These are phyloP conservation scores for Candida orba DNA, from an alignment of 805 yeast genomes.

Conservation along the genomic window DNA sequence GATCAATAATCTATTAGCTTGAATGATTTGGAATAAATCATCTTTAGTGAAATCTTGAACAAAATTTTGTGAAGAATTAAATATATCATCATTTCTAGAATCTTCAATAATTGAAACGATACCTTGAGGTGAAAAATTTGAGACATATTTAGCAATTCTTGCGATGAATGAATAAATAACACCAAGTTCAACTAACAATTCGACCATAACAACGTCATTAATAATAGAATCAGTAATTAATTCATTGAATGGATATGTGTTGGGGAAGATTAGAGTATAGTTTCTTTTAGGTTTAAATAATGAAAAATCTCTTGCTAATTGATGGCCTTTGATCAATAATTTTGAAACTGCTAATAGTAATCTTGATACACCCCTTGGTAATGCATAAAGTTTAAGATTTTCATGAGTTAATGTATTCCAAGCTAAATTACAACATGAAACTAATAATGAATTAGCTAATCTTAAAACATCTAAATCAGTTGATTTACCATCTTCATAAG, in stretches of 20 bases:
- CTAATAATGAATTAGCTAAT: slow-evolving; percentile 52
- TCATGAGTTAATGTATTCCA: slow-evolving; percentile 30
- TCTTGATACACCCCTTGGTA: slow-evolving; percentile 43
- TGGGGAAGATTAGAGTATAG: slow-evolving; percentile 65
- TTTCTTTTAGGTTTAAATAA: slow-evolving; percentile 53
- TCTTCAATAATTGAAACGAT: slow-evolving; percentile 32
- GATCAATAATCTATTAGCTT: slow-evolving; percentile 43
- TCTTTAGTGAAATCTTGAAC: slow-evolving; percentile 33
- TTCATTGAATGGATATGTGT: slow-evolving; percentile 54
- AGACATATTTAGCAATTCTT: slow-evolving; percentile 37
- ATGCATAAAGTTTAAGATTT: slow-evolving; percentile 26
- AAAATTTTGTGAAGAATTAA: slow-evolving; percentile 35
- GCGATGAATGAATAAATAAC: slow-evolving; percentile 52
- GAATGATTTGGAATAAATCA: slow-evolving; percentile 35
- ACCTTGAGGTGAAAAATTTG: slow-evolving; percentile 35
- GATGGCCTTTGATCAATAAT: slow-evolving; percentile 45
- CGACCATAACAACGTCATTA: slow-evolving; percentile 61
- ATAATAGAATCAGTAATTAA: slow-evolving; percentile 68
- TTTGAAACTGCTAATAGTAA: slow-evolving; percentile 47
- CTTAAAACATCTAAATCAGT: slow-evolving; percentile 53
- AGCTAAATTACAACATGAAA: slow-evolving; percentile 38
- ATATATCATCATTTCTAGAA: slow-evolving; percentile 30
- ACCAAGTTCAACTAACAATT: slow-evolving; percentile 61
- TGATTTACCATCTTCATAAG: slow-evolving; percentile 36
- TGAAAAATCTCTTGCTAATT: slow-evolving; percentile 32